phyloP scores from a whole-genome alignment of 345 rosid genomes.

The Eucalyptus cloeziana region DNA sequence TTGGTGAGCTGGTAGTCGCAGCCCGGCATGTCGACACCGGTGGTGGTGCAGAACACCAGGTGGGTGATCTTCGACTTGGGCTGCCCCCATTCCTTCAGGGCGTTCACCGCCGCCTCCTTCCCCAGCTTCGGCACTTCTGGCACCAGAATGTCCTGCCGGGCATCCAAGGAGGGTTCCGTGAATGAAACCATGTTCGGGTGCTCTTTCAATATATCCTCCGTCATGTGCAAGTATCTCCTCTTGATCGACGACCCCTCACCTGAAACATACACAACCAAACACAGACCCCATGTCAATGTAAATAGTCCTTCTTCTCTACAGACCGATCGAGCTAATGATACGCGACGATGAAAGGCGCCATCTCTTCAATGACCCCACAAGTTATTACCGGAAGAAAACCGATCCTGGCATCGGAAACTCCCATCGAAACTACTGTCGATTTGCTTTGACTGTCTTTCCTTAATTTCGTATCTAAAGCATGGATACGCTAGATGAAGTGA shows the following conservation, averaged over 20 bases:
- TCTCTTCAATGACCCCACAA: neutral
- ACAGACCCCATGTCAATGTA: neutral
- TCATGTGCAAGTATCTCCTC: slow-evolving; percentile 32
- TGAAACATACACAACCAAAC: neutral
- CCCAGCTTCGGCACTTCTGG: slow-evolving; percentile 65
- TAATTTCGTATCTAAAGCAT: neutral
- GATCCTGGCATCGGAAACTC: neutral
- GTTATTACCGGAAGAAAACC: neutral
- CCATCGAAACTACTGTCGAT: neutral
- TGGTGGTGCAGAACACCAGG: slow-evolving; percentile 40
- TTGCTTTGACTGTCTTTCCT: neutral
- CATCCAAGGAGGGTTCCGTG: slow-evolving; percentile 64
- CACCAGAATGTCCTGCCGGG: slow-evolving; percentile 53
- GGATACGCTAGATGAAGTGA: neutral
- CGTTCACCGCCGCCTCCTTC: slow-evolving; percentile 61
- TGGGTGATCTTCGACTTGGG: slow-evolving; percentile 52
- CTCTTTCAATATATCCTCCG: slow-evolving; percentile 47
- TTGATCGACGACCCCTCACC: slow-evolving; percentile 40
- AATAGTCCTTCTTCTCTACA: neutral
- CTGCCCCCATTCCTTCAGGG: slow-evolving; percentile 60
- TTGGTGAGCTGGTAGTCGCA: slow-evolving; percentile 51
- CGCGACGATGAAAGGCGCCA: neutral
- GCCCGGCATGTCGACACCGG: slow-evolving; percentile 39
- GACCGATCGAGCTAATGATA: neutral
- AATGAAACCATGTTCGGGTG: slow-evolving; percentile 38